Evolutionary conservation across 495 filamentous ascomycete species (phyloP), one percentile per base, ranked within the genome.

Genomic region (Aspergillus cristatus): DNA sequence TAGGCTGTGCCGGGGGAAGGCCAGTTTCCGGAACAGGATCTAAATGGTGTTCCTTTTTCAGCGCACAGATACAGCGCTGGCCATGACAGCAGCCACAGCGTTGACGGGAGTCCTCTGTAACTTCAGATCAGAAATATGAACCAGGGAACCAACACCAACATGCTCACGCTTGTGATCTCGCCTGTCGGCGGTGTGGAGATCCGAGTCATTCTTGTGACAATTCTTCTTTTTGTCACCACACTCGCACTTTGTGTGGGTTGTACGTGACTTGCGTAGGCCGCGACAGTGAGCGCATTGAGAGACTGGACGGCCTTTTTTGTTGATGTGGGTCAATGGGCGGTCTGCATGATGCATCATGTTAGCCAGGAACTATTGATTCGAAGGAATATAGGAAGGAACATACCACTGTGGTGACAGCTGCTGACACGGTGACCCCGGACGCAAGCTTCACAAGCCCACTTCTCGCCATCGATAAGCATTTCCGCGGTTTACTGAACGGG

Each of bases 201-300:
- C 86, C 58, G 71, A 57, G 35, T 70, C 67, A 55, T 76, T 72
- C 33, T 55, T 59, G 72, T 86, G 70, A 70, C 78, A 54, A 68
- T 74, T 58, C 53, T 67, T 70, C 50, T 70, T 70, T 76, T 90
- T 94, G 62, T 91, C 88, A 59, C 87, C 89, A 66, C 91, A 99
- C 60, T 96, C 90, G 71, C 91, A 99, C 67, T 89, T 90, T 50
- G 89, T 78, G 66, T 99, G 91, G 42, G 88, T 83, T 45, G 91
- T 82, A 45, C 93, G 86, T 60, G 89, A 91, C 74, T 97, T 97
- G 75, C 91, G 88, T 70, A 94, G 84, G 47, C 82, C 76, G 63
- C 91, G 89, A 65, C 91, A 99, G 69, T 97, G 91, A 52, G 84
- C 74, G 63, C 91, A 99, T 82, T 99, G 91, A 61, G 90, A 94